These are phyloP conservation scores for Lactuca saligna DNA, from an alignment of 129 eudicot species.

Conservation along the genomic window DNA sequence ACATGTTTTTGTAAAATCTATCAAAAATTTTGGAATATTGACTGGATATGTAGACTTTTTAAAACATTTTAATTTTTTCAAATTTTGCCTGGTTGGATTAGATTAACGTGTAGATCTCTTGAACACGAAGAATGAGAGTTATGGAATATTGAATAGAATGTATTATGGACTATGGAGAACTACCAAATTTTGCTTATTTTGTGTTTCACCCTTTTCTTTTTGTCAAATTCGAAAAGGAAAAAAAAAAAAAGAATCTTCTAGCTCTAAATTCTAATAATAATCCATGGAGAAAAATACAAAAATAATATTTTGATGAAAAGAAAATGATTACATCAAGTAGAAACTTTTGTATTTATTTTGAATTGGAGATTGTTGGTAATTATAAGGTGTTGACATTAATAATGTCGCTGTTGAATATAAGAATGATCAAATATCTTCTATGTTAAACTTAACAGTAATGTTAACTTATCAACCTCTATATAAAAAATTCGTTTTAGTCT, in stretches of 20 bases:
- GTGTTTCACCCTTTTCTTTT: background rate
- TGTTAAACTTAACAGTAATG: too few species aligned
- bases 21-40: too few species aligned
- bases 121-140: background rate
- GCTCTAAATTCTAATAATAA: background rate
- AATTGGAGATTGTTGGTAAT: constrained; percentile 16
- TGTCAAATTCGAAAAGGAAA: background rate
- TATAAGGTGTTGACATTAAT: background rate
- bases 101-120: too few species aligned
- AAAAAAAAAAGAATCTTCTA: constrained; percentile 12
- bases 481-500: too few species aligned
- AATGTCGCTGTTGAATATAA: background rate
- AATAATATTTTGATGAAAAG: background rate
- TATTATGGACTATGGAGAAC: background rate
- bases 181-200: constrained; percentile 17
- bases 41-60: too few species aligned
- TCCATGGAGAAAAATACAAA: constrained; percentile 20
- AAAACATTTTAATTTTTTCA: too few species aligned
- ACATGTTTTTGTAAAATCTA: too few species aligned
- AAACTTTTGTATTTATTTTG: background rate
- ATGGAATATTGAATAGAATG: background rate
- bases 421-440: background rate
- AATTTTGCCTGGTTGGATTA: too few species aligned
- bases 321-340: constrained; percentile 11
- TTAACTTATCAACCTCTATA: too few species aligned